Evolutionary conservation across 257 asterid genomes (phyloP).

Genomic region (Przewalskia tangutica): DNA sequence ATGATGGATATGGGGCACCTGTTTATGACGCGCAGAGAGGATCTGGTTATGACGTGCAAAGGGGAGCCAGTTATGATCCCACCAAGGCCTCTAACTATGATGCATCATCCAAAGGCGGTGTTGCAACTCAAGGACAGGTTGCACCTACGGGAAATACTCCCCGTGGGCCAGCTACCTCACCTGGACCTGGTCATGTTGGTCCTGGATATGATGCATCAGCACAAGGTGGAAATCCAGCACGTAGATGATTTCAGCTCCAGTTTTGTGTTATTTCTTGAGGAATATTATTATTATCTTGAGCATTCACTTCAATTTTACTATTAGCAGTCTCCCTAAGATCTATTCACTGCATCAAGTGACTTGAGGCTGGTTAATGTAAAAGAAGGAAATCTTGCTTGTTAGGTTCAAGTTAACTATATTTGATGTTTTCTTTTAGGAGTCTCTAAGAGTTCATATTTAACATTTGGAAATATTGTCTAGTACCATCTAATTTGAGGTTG

Average conservation of each 20-base stretch:
- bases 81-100: conserved; percentile 30
- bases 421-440: neutral
- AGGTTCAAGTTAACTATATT: neutral
- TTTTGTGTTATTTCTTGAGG: neutral
- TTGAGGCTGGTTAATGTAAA: neutral
- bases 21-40: conserved; percentile 41
- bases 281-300: neutral
- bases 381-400: neutral
- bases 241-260: conserved; percentile 25
- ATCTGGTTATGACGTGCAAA: conserved; percentile 35
- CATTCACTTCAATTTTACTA: neutral
- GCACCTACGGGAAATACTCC: conserved; percentile 24
- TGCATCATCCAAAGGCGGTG: conserved; percentile 31
- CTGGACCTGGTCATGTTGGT: conserved; percentile 18
- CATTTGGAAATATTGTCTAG: neutral
- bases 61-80: conserved; percentile 31
- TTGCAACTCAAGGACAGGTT: conserved; percentile 49
- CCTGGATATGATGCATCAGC: conserved; percentile 34
- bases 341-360: neutral
- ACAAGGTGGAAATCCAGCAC: conserved; percentile 44
- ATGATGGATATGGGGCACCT: conserved; percentile 38
- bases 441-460: neutral
- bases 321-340: neutral
- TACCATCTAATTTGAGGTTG: neutral
- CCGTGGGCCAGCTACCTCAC: conserved; percentile 34